A percentile compares a stretch with the other conserved stretches of the same genome.
These are phyloP conservation scores for Fusarium abutilonis DNA, from an alignment of 2,329 filamentous ascomycete genomes.

Conservation along the genomic window DNA sequence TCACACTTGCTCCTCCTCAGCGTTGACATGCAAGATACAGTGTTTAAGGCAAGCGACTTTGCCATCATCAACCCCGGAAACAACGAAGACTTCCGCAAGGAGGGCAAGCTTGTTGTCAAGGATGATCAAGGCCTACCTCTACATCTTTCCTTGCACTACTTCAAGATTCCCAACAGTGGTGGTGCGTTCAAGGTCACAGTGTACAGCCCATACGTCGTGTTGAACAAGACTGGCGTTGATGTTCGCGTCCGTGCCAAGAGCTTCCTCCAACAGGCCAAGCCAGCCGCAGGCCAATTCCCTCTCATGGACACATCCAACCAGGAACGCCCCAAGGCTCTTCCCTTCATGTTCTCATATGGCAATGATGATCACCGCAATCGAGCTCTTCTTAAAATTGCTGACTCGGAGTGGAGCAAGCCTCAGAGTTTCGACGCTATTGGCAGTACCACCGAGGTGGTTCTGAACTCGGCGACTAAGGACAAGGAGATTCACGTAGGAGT, in stretches of 20 bases:
- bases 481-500: conserved; percentile 93
- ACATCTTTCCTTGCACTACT: conserved; percentile 89
- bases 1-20: conserved; percentile 93
- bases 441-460: conserved; percentile 86
- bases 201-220: conserved; percentile 91
- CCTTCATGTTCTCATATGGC: conserved; percentile 95
- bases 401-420: conserved; percentile 95
- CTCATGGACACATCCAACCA: conserved; percentile 58
- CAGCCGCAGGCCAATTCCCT: conserved; percentile 83
- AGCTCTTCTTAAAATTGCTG: conserved; percentile 84
- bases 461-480: conserved; percentile 75
- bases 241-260: conserved; percentile 89
- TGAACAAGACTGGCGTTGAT: conserved; percentile 94
- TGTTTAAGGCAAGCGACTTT: conserved; percentile 95
- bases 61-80: conserved; percentile 93
- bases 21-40: conserved; percentile 95
- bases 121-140: conserved; percentile 84
- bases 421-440: conserved; percentile 98
- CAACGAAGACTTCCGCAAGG: conserved; percentile 87
- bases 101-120: conserved; percentile 81
- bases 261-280: conserved; percentile 83
- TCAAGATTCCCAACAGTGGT: conserved; percentile 86
- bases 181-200: conserved; percentile 96
- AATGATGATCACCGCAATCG: conserved; percentile 92
- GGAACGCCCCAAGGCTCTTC: conserved; percentile 77